These are phyloP conservation scores for Panaeolus papilionaceus DNA, from an alignment of 768 basidiomycete species.

Conservation along the genomic window DNA sequence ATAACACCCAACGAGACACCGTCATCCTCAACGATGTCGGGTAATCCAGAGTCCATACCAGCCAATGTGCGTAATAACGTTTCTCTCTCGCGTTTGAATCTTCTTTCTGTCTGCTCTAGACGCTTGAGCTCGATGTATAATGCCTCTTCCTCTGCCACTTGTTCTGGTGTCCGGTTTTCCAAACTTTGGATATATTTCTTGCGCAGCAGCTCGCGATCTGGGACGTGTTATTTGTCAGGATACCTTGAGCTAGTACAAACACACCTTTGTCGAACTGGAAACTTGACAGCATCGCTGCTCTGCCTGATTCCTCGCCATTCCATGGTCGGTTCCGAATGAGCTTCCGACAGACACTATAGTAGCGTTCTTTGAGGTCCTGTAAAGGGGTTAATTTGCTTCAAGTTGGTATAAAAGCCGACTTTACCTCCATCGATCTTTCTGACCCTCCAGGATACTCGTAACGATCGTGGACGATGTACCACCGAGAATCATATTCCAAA, in stretches of 20 bases:
- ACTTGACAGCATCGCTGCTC: slow-evolving; percentile 67
- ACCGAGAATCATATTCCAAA: slow-evolving; percentile 84
- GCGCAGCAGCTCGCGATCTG: slow-evolving; percentile 87
- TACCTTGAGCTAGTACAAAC: slow-evolving; percentile 17
- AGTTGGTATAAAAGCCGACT: slow-evolving; percentile 19
- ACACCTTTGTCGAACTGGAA: slow-evolving; percentile 91
- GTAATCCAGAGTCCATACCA: slow-evolving; percentile 87
- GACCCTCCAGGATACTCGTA: slow-evolving; percentile 74
- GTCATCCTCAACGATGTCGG: slow-evolving; percentile 77
- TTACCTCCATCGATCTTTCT: slow-evolving; percentile 73
- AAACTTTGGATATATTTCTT: slow-evolving; percentile 88
- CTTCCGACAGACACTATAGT: slow-evolving; percentile 90
- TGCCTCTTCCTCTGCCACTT: slow-evolving; percentile 95
- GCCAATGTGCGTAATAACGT: slow-evolving; percentile 83
- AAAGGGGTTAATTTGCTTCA: slow-evolving; percentile 16
- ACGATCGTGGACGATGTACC: slow-evolving; percentile 90
- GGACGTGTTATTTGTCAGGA: slow-evolving; percentile 13
- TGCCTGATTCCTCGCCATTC: slow-evolving; percentile 79
- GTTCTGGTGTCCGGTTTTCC: slow-evolving; percentile 86
- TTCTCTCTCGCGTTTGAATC: slow-evolving; percentile 88
- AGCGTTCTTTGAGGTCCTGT: slow-evolving; percentile 93
- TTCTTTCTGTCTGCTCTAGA: slow-evolving; percentile 91
- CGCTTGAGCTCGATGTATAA: slow-evolving; percentile 92
- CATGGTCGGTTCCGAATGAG: slow-evolving; percentile 87
- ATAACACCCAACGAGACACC: slow-evolving; percentile 51